Conservation (phyloP, 2,329 filamentous ascomycete genomes). For the Alternaria consortialis region DNA sequence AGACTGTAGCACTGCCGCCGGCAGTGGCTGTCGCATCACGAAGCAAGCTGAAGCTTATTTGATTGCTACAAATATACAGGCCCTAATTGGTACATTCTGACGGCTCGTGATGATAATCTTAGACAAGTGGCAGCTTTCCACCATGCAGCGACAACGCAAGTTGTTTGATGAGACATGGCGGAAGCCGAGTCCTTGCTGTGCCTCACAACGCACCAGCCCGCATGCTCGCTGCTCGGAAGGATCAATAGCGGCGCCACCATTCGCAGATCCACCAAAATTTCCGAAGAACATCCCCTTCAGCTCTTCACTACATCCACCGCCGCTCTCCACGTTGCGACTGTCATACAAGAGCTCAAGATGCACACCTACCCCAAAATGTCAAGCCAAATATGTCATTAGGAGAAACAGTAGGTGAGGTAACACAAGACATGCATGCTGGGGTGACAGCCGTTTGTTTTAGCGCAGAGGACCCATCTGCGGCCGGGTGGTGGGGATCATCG, state of each 20-base stretch:
- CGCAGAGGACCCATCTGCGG: conserved; percentile 28
- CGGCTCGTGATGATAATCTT: not conserved
- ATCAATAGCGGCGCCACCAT: conserved; percentile 10
- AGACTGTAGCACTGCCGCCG: conserved; percentile 1
- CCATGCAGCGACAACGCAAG: not conserved
- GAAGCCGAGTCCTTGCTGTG: conserved; percentile 4
- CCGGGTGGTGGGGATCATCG: conserved; percentile 26
- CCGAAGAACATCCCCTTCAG: conserved; percentile 1
- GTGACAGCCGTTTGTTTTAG: conserved; percentile 50
- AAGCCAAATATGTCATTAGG: conserved; percentile 17
- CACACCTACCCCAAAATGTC: conserved; percentile 17
- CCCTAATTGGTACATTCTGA: not conserved
- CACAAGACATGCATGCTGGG: conserved; percentile 39
- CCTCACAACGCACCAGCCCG: not conserved
- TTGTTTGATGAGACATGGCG: conserved; percentile 12
- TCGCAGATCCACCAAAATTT: conserved; percentile 10
- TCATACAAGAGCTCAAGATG: conserved; percentile 17
- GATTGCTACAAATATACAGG: not conserved
- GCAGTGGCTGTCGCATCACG: conserved; percentile 4
- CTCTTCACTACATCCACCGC: not conserved
- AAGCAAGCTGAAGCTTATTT: conserved; percentile 7
- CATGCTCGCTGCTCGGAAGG: conserved; percentile 5
- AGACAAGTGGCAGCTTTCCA: not conserved
- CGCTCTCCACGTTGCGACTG: not conserved
- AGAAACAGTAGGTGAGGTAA: conserved; percentile 27